A percentile compares a stretch with the other conserved stretches of the same genome.
Evolutionary conservation across 305 asterid species (phyloP).

Genomic region (Solanum aculeatissimum): DNA sequence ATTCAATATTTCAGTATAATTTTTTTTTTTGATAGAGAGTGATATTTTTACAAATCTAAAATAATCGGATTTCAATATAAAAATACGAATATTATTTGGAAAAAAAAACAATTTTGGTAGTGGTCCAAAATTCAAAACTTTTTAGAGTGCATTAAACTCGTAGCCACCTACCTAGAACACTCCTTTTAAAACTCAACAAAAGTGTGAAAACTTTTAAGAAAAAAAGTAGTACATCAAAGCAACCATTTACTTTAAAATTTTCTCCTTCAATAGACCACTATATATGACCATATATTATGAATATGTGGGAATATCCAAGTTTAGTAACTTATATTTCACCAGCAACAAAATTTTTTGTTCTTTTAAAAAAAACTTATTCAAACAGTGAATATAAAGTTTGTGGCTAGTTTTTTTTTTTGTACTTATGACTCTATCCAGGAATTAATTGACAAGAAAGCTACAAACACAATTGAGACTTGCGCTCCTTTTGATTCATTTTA

Average conservation of each 20-base stretch:
- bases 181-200: constrained; percentile 2
- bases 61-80: no score
- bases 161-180: constrained; percentile 14
- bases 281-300: background rate
- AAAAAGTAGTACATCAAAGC: constrained; percentile 6
- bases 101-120: background rate
- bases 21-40: no score
- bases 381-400: constrained; percentile 8
- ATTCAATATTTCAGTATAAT: no score
- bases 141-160: background rate
- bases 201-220: background rate
- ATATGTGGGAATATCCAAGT: constrained; percentile 17
- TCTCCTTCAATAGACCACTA: background rate
- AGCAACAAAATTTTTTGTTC: background rate
- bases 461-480: constrained; percentile 1
- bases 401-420: constrained; percentile 8
- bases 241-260: background rate
- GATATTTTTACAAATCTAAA: no score
- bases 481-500: background rate
- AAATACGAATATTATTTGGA: no score
- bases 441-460: constrained; percentile 30
- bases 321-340: constrained; percentile 13
- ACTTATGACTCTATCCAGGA: constrained; percentile 34
- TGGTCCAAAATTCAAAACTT: constrained; percentile 5
- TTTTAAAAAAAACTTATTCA: background rate